Percentiles rank a stretch among this genome's conserved stretches.
Evolutionary conservation across 1,139 yeast genomes (phyloP).

Genomic region (Candida sanyaensis): DNA sequence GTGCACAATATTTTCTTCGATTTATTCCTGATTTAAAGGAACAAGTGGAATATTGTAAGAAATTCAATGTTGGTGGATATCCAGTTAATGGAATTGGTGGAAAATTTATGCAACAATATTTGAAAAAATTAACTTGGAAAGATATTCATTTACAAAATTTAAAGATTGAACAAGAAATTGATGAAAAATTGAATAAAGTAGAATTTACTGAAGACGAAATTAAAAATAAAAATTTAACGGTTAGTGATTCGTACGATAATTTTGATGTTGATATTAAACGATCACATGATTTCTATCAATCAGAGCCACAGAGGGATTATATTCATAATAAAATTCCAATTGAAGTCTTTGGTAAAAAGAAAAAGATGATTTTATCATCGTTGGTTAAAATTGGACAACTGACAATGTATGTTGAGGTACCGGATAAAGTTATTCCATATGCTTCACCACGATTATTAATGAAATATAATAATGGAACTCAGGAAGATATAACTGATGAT

Average conservation of each 20-base stretch:
- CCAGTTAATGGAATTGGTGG: conserved; percentile 39
- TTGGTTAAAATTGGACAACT: conserved; percentile 37
- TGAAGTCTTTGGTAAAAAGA: conserved; percentile 38
- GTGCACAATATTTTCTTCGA: conserved; percentile 40
- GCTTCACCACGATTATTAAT: conserved; percentile 40
- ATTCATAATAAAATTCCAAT: conserved; percentile 14
- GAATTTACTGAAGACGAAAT: conserved; percentile 33
- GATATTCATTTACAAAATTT: conserved; percentile 28
- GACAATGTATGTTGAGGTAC: conserved; percentile 35
- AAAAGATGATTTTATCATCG: conserved; percentile 39
- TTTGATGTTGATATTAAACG: neutral
- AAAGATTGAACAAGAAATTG: conserved; percentile 40
- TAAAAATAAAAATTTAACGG: conserved; percentile 33
- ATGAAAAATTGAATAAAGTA: conserved; percentile 26
- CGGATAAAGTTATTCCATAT: conserved; percentile 37
- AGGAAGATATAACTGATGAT: conserved; percentile 5
- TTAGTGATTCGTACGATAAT: conserved; percentile 11
- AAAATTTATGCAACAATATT: conserved; percentile 29
- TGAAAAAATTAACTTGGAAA: conserved; percentile 36
- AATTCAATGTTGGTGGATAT: conserved; percentile 21
- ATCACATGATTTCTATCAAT: neutral
- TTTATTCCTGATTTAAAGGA: conserved; percentile 42
- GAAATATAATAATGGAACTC: conserved; percentile 33
- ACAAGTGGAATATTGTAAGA: conserved; percentile 29
- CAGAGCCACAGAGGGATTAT: neutral